Percentiles rank a stretch among this genome's conserved stretches.
phyloP scores from a whole-genome alignment of 2,329 filamentous ascomycete species.

The Hypoxylon sp. region DNA sequence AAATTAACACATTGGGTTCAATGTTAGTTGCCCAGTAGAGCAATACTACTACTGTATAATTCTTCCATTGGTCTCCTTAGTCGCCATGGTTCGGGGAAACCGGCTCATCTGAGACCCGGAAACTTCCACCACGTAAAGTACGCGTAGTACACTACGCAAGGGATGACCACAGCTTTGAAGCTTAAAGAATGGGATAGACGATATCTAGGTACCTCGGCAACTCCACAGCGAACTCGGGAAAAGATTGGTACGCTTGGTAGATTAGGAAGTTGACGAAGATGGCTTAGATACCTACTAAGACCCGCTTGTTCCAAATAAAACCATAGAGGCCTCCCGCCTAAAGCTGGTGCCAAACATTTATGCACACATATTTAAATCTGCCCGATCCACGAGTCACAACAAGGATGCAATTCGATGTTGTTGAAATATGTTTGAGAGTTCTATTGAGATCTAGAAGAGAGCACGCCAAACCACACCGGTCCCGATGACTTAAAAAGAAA shows the following conservation, averaged over 20 bases:
- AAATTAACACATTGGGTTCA: background rate
- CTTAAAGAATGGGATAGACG: background rate
- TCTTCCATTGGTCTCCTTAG: background rate
- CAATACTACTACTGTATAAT: background rate
- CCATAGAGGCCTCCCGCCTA: constrained; percentile 25
- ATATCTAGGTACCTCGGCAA: constrained; percentile 1
- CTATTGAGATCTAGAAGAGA: constrained; percentile 44
- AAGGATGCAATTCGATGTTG: background rate
- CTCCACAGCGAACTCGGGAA: constrained; percentile 1
- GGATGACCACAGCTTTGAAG: constrained; percentile 6
- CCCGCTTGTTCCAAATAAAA: constrained; percentile 24
- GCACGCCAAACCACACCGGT: constrained; percentile 27
- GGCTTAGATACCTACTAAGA: constrained; percentile 21
- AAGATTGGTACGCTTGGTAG: constrained; percentile 14
- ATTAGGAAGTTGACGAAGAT: constrained; percentile 21
- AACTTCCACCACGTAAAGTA: background rate
- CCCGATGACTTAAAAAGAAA: constrained; percentile 29
- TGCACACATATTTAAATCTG: constrained; percentile 22
- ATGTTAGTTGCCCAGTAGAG: constrained; percentile 3
- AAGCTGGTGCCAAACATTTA: background rate
- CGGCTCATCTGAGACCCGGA: constrained; percentile 8
- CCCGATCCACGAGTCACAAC: constrained; percentile 4
- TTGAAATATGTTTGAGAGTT: constrained; percentile 29
- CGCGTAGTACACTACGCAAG: constrained; percentile 6
- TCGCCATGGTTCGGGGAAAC: background rate